Percentiles rank a stretch among this genome's conserved stretches.
Conservation (phyloP, 1,284 basidiomycete genomes). For the Cutaneotrichosporon cyanovorans region DNA sequence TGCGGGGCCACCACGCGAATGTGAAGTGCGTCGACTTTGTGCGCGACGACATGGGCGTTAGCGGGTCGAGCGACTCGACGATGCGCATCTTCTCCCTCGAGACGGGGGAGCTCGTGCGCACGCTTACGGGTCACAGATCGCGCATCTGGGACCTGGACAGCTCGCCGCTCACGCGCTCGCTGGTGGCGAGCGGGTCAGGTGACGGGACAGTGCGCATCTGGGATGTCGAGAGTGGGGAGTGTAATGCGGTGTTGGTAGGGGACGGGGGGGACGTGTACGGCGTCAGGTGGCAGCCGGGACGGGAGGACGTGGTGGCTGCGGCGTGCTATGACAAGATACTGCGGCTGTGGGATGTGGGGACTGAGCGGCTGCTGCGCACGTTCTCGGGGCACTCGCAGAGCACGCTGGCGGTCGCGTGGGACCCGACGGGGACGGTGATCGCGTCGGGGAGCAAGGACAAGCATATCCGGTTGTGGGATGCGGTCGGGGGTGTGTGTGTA, state of each 20-base stretch:
- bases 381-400: slow-evolving; percentile 49
- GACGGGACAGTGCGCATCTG: slow-evolving; percentile 49
- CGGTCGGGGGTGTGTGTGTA: slow-evolving; percentile 47
- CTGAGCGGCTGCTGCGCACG: slow-evolving; percentile 45
- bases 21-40: slow-evolving; percentile 48
- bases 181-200: slow-evolving; percentile 44
- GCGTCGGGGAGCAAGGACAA: slow-evolving; percentile 50
- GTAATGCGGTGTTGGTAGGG: slow-evolving; percentile 26
- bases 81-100: slow-evolving; percentile 34
- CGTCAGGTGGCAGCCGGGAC: slow-evolving; percentile 45
- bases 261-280: slow-evolving; percentile 48
- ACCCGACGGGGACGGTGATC: slow-evolving; percentile 46
- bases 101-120: slow-evolving; percentile 21
- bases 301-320: slow-evolving; percentile 40
- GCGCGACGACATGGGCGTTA: slow-evolving; percentile 43
- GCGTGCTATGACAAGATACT: slow-evolving; percentile 50
- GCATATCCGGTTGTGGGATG: slow-evolving; percentile 49
- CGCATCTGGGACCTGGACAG: slow-evolving; percentile 47
- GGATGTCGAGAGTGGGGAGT: slow-evolving; percentile 28
- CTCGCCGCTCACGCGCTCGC: slow-evolving; percentile 16
- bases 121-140: slow-evolving; percentile 43
- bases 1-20: slow-evolving; percentile 46
- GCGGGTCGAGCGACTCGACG: slow-evolving; percentile 45
- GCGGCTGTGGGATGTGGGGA: slow-evolving; percentile 47
- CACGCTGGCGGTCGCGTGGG: slow-evolving; percentile 46